phyloP scores from a whole-genome alignment of 331 rosid species.

The Quercus lobata region DNA sequence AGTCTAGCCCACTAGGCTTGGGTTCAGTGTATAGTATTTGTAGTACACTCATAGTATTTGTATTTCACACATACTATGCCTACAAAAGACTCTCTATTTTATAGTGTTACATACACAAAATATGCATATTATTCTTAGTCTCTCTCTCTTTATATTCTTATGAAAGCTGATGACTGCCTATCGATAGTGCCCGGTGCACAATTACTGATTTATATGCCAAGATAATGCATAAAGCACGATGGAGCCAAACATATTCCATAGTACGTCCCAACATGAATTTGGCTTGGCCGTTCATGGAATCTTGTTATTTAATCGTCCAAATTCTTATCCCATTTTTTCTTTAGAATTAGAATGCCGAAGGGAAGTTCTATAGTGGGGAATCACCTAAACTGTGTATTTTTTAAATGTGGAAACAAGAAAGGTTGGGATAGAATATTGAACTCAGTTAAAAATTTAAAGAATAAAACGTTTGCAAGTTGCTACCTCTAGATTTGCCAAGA shows the following conservation, averaged over 20 bases:
- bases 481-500: constrained; percentile 44
- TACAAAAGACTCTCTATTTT: too few relatives aligned
- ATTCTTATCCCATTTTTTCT: constrained; percentile 38
- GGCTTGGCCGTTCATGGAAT: neutral
- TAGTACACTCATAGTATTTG: too few relatives aligned
- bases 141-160: too few relatives aligned
- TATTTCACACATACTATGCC: too few relatives aligned
- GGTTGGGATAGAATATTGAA: constrained; percentile 2
- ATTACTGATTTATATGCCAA: too few relatives aligned
- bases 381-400: constrained; percentile 36
- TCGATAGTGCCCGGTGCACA: too few relatives aligned
- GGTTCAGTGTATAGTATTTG: too few relatives aligned
- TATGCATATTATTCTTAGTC: too few relatives aligned
- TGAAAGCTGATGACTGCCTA: neutral
- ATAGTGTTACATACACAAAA: too few relatives aligned
- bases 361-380: constrained; percentile 48
- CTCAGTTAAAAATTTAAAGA: constrained; percentile 15
- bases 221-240: neutral
- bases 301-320: constrained; percentile 19
- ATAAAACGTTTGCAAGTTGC: constrained; percentile 35
- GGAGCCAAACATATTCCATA: neutral
- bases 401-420: constrained; percentile 11
- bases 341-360: constrained; percentile 28
- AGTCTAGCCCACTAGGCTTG: too few relatives aligned
- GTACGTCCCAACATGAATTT: neutral